Base-by-base conservation (phyloP, 805 yeast species). In the Teunomyces lycoperdinae region DNA sequence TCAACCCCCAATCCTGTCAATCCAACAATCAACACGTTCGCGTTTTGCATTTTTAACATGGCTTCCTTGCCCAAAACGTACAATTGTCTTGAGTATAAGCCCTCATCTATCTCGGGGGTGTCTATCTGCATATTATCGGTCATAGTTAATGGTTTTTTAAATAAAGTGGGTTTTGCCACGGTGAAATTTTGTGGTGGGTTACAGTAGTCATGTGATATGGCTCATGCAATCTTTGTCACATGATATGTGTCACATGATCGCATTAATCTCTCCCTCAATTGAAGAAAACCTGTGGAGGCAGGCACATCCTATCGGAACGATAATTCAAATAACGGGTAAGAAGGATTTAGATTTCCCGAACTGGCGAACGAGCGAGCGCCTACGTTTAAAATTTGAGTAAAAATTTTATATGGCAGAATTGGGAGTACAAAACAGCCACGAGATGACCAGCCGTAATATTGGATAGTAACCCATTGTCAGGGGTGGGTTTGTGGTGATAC, bases 21-120 rank as follows among this genome's bases (percentile, higher is more conserved):
- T 3, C 99, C 99, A 53, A 91, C 81, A 42, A 94, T 77, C 43
- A 94, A 79, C n/a, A 94, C 97, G 58, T 87, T 89, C 24, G 98
- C 90, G 55, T 81, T 78, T 60, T 91, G 96, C 97, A 94, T 88
- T 67, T 89, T 88, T 58, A 91, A 75, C 99, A 94, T 94, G 45
- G 99, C 99, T 56, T 94, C 99, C 60, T 89, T 90, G 52, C 99
- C 99, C 55, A 94, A 71, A 45, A 94, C 99, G 60, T 92, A 89
- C 68, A 94, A 80, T 73, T 94, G 99, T 67, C 99, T 89, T 34
- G 98, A 91, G 77, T 94, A 94, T 57, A 94, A 79, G 49, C 95
- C 78, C 76, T 94, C 99, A 66, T 94, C 99, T 60, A 94, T 92
- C 51, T 69, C 53, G 43, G 77, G 77, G 32, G 70, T 57, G 55